Evolutionary conservation across 78 protist genomes (phyloP), one percentile per base, ranked within the genome.

Genomic region (Polysphondylium violaceum): DNA sequence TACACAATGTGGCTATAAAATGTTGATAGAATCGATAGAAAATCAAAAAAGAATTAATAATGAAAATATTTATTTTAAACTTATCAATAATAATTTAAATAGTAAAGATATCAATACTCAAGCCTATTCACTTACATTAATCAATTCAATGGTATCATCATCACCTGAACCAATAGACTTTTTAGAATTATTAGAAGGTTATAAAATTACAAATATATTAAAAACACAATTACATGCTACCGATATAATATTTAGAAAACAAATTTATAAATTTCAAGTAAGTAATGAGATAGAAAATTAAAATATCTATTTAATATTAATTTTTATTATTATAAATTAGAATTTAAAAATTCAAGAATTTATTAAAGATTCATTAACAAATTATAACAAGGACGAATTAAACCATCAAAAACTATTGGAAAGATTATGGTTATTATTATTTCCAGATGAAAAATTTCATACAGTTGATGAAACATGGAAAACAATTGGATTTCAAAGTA

Each of bases 401-500:
- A 55, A 25, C 7, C 89, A 81, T 27, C 71, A 81, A 40, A 81
- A 41, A 68, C 7, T 81, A 41, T 56, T 81, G 5, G 76, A 81
- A 53, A 35, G 21, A 58, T 56, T 81, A 29, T 81, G 89, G 89
- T 38, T 59, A 7, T 29, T 61, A n/a, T 38, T 68, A 43, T 81
- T 81, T 41, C 64, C 61, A 16, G 65, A 31, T 11, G 67, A 65
- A 41, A 47, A 27, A 2, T 81, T 81, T 73, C 67, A 67, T 9
- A 27, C 67, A n/a, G 75, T 71, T 17, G 77, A 81, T 55, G 89
- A 81, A 21, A 55, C 40, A 25, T 86, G 93, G 93, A 68, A 75
- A 64, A 38, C 25, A 2, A 86, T 86, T 69, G 93, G 93, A 16
- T 88, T 88, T 51, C 93, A 88, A 50, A 60, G 75, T 16, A 76